Evolutionary conservation across 129 eudicot genomes (phyloP).

Genomic region (Artemisia annua): DNA sequence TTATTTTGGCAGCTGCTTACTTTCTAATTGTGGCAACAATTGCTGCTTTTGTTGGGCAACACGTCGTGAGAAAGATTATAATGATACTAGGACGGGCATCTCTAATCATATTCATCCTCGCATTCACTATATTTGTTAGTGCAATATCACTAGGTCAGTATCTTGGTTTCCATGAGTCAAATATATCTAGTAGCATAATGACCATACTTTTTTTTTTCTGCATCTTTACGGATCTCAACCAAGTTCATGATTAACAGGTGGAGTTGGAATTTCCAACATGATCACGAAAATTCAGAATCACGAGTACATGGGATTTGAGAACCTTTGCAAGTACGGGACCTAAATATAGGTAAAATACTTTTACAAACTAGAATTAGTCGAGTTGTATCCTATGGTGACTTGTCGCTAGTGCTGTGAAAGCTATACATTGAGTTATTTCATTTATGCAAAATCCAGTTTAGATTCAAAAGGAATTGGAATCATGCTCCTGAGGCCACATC

Average conservation of each 20-base stretch:
- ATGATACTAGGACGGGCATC: constrained; percentile 83
- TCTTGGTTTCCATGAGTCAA: constrained; percentile 13
- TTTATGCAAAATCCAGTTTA: constrained; percentile 16
- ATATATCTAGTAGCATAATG: not conserved
- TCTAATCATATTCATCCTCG: constrained; percentile 82
- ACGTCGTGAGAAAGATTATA: constrained; percentile 75
- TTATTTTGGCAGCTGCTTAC: constrained; percentile 64
- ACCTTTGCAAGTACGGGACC: constrained; percentile 76
- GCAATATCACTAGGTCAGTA: constrained; percentile 89
- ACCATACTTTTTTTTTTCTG: no score
- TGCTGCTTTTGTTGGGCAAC: constrained; percentile 95
- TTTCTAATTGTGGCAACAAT: constrained; percentile 69
- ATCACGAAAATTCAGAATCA: constrained; percentile 62
- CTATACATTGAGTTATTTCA: constrained; percentile 4
- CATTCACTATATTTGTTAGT: constrained; percentile 80
- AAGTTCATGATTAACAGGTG: constrained; percentile 50
- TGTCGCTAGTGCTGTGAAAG: not conserved
- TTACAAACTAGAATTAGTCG: not conserved
- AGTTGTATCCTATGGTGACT: constrained; percentile 1
- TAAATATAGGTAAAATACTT: constrained; percentile 19
- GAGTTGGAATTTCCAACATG: constrained; percentile 91
- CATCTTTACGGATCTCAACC: no score
- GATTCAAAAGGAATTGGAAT: not conserved
- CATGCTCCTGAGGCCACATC: not conserved
- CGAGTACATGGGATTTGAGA: constrained; percentile 95